Percentiles rank a stretch among this genome's conserved stretches.
Conservation (phyloP, 2,329 filamentous ascomycete genomes). For the Chaetomium olivaceum region DNA sequence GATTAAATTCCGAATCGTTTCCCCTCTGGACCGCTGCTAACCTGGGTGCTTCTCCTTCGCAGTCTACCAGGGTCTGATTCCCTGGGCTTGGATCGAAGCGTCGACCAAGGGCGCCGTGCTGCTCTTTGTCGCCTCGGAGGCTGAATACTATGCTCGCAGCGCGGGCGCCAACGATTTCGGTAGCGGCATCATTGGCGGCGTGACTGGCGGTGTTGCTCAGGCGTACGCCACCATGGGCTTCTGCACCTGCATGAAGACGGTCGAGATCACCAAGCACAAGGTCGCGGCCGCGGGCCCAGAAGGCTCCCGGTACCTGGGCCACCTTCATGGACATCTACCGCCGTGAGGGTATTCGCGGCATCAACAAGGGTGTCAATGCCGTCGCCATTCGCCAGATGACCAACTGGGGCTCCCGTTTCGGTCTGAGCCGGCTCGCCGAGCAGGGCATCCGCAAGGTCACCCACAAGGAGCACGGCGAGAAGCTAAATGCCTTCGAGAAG, state of each 20-base stretch:
- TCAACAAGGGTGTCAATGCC: conserved; percentile 98
- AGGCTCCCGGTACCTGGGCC: conserved; percentile 85
- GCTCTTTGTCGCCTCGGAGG: conserved; percentile 97
- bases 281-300: conserved; percentile 75
- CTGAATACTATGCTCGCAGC: conserved; percentile 87
- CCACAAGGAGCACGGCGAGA: conserved; percentile 76
- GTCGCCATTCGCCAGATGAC: conserved; percentile 99
- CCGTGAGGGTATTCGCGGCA: conserved; percentile 87
- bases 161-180: conserved; percentile 85
- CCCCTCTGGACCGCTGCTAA: conserved; percentile 34
- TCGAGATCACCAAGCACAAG: conserved; percentile 99
- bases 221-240: conserved; percentile 99
- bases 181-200: conserved; percentile 85
- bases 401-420: conserved; percentile 98
- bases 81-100: conserved; percentile 99
- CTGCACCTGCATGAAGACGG: conserved; percentile 99
- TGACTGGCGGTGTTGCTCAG: conserved; percentile 92
- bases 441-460: conserved; percentile 77
- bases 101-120: conserved; percentile 99
- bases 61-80: conserved; percentile 99
- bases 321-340: conserved; percentile 98
- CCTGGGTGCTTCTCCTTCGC: conserved; percentile 25
- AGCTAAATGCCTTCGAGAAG: conserved; percentile 81
- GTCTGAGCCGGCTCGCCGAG: conserved; percentile 88
- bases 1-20: background rate